phyloP scores from a whole-genome alignment of 805 yeast species.

The Metschnikowia drakensbergensis region DNA sequence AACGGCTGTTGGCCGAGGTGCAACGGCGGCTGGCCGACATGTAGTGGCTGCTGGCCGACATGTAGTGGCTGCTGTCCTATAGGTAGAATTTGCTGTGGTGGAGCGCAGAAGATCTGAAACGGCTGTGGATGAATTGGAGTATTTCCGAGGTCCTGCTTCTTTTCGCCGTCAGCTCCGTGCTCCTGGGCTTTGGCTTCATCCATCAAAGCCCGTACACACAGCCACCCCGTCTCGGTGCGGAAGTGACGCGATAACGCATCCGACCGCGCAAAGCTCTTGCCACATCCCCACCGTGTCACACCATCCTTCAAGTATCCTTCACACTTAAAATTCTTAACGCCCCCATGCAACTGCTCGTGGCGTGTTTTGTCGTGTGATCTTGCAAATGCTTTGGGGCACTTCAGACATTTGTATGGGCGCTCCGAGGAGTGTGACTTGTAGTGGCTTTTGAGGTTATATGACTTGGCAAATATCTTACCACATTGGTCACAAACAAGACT shows the following conservation, averaged over 20 bases:
- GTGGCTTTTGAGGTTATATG: slow-evolving; percentile 48
- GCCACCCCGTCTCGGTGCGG: slow-evolving; percentile 70
- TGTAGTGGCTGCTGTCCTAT: too few species aligned
- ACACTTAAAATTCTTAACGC: slow-evolving; percentile 66
- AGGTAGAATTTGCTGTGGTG: too few species aligned
- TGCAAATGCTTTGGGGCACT: slow-evolving; percentile 68
- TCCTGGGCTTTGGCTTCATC: slow-evolving; percentile 46
- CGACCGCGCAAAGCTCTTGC: slow-evolving; percentile 67
- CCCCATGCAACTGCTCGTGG: slow-evolving; percentile 72
- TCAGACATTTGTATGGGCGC: slow-evolving; percentile 62
- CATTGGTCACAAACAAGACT: slow-evolving; percentile 37
- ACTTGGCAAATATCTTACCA: slow-evolving; percentile 44
- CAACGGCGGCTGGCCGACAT: too few species aligned
- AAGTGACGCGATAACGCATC: slow-evolving; percentile 78
- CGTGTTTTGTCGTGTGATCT: slow-evolving; percentile 73
- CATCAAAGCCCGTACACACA: slow-evolving; percentile 62
- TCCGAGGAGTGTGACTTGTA: slow-evolving; percentile 58
- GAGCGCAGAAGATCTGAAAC: too few species aligned
- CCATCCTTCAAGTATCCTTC: slow-evolving; percentile 58
- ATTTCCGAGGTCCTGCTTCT: too few species aligned
- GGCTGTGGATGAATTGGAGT: too few species aligned
- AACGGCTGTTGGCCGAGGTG: too few species aligned
- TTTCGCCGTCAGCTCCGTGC: background rate
- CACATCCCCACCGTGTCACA: slow-evolving; percentile 68
- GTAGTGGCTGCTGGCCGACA: too few species aligned